These are phyloP conservation scores for Hypoxylon sp. DNA, from an alignment of 2,329 filamentous ascomycete species.

Conservation along the genomic window DNA sequence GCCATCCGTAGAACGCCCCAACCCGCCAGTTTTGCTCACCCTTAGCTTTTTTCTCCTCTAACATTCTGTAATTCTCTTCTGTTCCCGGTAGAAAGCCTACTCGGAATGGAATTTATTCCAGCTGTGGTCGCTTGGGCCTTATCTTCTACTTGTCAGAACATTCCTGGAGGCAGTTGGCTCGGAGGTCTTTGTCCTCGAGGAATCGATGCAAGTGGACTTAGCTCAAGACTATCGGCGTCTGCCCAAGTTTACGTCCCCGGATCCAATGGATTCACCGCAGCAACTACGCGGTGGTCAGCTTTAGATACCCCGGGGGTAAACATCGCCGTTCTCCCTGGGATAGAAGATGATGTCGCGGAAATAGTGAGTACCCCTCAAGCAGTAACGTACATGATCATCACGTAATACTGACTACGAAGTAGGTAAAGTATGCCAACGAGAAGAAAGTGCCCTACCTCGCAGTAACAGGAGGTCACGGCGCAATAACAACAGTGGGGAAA, in stretches of 20 bases:
- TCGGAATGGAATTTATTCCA: conserved; percentile 48
- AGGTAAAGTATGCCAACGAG: conserved; percentile 59
- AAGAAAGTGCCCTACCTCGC: conserved; percentile 58
- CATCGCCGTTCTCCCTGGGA: conserved; percentile 63
- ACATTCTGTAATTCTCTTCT: not conserved
- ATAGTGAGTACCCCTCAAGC: conserved; percentile 56
- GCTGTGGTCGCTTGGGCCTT: conserved; percentile 51
- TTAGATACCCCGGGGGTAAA: conserved; percentile 61
- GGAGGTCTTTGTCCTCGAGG: conserved; percentile 40
- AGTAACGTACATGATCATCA: not conserved
- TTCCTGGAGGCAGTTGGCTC: conserved; percentile 32
- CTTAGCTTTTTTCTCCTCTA: too few species aligned
- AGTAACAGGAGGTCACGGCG: conserved; percentile 59
- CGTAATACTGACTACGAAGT: not conserved
- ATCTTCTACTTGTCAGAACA: conserved; percentile 42
- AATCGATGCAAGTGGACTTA: conserved; percentile 49
- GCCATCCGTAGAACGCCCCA: too few species aligned
- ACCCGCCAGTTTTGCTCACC: too few species aligned
- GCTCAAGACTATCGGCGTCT: conserved; percentile 55
- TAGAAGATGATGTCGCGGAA: conserved; percentile 64
- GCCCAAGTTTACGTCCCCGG: conserved; percentile 62
- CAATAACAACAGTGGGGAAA: conserved; percentile 56
- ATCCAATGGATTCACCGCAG: conserved; percentile 57
- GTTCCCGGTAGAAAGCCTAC: not conserved
- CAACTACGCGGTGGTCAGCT: conserved; percentile 63